These are phyloP conservation scores for Sophora flavescens DNA, from an alignment of 306 rosid genomes.

Conservation along the genomic window DNA sequence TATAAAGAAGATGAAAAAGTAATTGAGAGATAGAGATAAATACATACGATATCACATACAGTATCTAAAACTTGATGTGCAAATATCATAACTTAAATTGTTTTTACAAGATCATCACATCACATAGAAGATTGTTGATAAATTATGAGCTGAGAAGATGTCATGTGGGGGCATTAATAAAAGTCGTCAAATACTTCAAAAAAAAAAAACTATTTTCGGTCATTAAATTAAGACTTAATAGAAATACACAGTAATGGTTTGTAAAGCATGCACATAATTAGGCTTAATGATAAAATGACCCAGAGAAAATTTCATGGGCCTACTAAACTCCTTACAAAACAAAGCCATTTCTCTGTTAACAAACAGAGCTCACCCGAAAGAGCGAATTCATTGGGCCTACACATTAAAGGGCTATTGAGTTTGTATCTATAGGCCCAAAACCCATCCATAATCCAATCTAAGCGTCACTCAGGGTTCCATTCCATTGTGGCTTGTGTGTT, in stretches of 20 bases:
- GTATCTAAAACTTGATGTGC: too few species aligned
- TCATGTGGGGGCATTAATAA: not conserved
- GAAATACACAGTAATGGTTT: too few species aligned
- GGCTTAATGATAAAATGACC: not conserved
- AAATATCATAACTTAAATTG: too few species aligned
- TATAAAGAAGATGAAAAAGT: too few species aligned
- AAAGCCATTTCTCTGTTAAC: not conserved
- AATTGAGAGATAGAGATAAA: too few species aligned
- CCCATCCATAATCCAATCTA: not conserved
- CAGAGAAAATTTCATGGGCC: not conserved
- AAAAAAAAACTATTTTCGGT: too few species aligned
- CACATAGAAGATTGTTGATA: not conserved
- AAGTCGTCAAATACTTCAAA: not conserved
- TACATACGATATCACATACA: too few species aligned
- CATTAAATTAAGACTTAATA: too few species aligned
- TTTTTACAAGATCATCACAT: not conserved
- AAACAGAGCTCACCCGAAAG: not conserved
- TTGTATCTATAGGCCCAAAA: slow-evolving; percentile 12
- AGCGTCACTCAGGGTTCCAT: not conserved
- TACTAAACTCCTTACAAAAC: not conserved
- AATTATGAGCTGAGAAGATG: not conserved
- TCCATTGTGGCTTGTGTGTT: not conserved
- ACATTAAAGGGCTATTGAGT: not conserved
- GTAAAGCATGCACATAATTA: not conserved
- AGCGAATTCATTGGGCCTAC: not conserved